Base-by-base conservation (phyloP, 768 basidiomycete species). In the Myochromella boudieri region DNA sequence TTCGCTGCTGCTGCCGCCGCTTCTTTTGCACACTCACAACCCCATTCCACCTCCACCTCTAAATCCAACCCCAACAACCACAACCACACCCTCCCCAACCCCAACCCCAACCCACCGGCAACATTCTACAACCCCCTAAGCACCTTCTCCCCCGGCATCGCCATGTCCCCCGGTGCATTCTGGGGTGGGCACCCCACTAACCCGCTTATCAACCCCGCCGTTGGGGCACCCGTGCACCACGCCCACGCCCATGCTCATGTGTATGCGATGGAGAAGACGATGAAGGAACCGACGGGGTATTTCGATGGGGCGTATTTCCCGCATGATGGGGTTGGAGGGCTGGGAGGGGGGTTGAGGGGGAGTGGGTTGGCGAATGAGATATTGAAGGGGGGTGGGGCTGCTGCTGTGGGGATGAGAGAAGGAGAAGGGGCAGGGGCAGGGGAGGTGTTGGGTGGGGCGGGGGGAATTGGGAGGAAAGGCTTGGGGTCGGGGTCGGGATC, bases 141-240 rank as follows among this genome's bases (percentile, higher is more conserved):
- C 28, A 42, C 78, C 21, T 84, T 89, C 71, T 85, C 88, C 0
- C 89, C 91, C 1, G 83, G 81, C 20, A 71, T 80, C 10, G 73
- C 82, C 12, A 85, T 90, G 78, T 82, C 80, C 12, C 87, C 88
- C 22, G 86, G 83, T 11, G 80, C 81, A 29, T 87, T 85, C 65
- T 92, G 82, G 82, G 85, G 78, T 39, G 78, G 72, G n/a, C n/a
- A n/a, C 9, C 64, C 59, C 15, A 56, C 64, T 37, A 72, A 75
- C 44, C 69, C 73, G 24, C 65, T 64, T 42, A 74, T 74, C 36
- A 75, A 76, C 39, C 67, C 72, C 3, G 70, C 76, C 26, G 74
- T 75, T 1, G 76, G 76, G 1, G 74, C 72, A 17, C 76, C 76
- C 9, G 72, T 76, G 18, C 70, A 70, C 54, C 49, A 20, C 18